Conservation (phyloP, 2,329 filamentous ascomycete species). For the Xylariaceae sp. region DNA sequence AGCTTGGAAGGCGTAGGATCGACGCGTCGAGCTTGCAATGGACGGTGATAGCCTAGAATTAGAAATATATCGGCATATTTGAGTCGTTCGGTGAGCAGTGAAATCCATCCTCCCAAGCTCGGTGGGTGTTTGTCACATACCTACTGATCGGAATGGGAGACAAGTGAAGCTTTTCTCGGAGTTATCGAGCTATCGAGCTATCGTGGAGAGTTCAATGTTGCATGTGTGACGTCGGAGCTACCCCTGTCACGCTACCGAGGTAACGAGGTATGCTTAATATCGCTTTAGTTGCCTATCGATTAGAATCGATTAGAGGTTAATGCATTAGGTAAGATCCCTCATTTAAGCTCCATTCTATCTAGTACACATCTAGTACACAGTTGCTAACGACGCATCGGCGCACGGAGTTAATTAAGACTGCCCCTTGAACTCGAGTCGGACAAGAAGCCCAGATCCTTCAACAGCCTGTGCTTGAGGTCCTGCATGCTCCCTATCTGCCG, state of each 20-base stretch:
- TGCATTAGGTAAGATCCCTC: too few species aligned
- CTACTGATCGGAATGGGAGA: constrained; percentile 29
- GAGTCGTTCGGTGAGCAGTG: constrained; percentile 32
- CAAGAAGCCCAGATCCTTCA: too few species aligned
- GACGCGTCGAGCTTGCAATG: constrained; percentile 39
- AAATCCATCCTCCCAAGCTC: constrained; percentile 40
- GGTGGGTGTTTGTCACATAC: constrained; percentile 36
- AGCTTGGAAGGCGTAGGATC: constrained; percentile 79
- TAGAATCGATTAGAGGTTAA: too few species aligned
- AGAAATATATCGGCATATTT: constrained; percentile 25
- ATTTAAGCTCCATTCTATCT: too few species aligned
- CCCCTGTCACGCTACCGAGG: constrained; percentile 1
- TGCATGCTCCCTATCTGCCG: not conserved
- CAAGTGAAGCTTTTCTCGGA: too few species aligned
- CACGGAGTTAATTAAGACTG: too few species aligned
- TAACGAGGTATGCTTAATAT: not conserved
- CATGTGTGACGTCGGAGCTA: constrained; percentile 27
- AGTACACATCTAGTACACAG: too few species aligned
- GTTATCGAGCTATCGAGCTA: too few species aligned
- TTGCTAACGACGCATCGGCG: too few species aligned
- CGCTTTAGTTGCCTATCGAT: too few species aligned
- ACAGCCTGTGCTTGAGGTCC: not conserved
- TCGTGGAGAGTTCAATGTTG: too few species aligned
- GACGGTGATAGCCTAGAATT: constrained; percentile 17
- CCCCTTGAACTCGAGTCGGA: too few species aligned